Percentiles rank a stretch among this genome's conserved stretches.
Evolutionary conservation across 2,329 filamentous ascomycete genomes (phyloP).

Genomic region (Arthroderma uncinatum): DNA sequence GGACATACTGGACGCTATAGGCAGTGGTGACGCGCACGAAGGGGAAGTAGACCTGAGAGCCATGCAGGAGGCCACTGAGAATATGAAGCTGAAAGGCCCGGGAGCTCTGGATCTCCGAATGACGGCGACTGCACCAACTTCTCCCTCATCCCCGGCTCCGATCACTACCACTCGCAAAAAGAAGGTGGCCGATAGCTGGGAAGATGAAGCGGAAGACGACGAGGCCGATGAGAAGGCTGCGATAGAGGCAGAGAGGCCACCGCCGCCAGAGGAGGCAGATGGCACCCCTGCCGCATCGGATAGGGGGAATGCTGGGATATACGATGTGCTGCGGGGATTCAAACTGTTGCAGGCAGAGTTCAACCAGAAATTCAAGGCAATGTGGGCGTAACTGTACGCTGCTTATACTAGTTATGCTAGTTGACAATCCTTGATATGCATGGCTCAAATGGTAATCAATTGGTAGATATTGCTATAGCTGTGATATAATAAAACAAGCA

Average conservation of each 20-base stretch:
- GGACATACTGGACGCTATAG: conserved; percentile 20
- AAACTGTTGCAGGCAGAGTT: conserved; percentile 24
- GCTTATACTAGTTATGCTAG: no score
- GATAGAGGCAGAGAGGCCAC: neutral
- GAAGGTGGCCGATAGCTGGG: conserved; percentile 19
- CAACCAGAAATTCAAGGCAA: conserved; percentile 24
- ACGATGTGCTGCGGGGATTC: conserved; percentile 23
- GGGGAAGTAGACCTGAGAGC: conserved; percentile 15
- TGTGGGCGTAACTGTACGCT: conserved; percentile 13
- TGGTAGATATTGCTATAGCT: no score
- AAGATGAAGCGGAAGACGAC: conserved; percentile 15
- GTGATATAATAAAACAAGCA: no score
- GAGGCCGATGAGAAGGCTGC: conserved; percentile 7
- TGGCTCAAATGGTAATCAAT: no score
- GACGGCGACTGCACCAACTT: no score
- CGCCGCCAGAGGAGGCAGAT: neutral
- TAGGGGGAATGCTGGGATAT: conserved; percentile 12
- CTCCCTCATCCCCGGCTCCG: no score
- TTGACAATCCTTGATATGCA: no score
- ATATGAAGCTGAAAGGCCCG: neutral
- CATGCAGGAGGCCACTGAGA: neutral
- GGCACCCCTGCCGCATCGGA: conserved; percentile 8
- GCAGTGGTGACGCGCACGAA: conserved; percentile 22
- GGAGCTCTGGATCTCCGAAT: neutral
- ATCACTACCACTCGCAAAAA: conserved; percentile 7